Conservation (phyloP, 2,329 filamentous ascomycete species). For the Cladophialophora psammophila region DNA sequence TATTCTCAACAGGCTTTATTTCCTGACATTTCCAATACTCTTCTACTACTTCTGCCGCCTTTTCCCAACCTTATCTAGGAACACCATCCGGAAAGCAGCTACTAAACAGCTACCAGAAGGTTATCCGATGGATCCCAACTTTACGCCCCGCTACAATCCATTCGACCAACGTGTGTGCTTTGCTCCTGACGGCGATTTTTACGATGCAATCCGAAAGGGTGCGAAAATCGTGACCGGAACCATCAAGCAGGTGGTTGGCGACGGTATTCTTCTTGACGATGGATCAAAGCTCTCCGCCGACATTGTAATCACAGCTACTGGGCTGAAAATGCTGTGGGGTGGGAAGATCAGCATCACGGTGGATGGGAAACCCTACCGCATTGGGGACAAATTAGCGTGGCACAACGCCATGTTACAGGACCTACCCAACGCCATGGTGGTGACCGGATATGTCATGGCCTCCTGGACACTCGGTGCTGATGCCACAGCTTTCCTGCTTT, state of each 20-base stretch:
- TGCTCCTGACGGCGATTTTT: conserved; percentile 61
- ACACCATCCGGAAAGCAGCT: conserved; percentile 16
- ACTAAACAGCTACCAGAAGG: conserved; percentile 20
- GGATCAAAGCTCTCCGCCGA: conserved; percentile 51
- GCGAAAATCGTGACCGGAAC: conserved; percentile 62
- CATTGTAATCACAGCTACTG: conserved; percentile 54
- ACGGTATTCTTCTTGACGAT: conserved; percentile 57
- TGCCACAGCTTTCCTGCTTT: conserved; percentile 49
- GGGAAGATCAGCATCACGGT: conserved; percentile 48
- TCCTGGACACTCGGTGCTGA: conserved; percentile 56
- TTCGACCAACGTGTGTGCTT: conserved; percentile 80
- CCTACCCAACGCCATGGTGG: conserved; percentile 50
- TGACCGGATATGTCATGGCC: conserved; percentile 54
- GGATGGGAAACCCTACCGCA: conserved; percentile 46
- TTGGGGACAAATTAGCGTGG: conserved; percentile 50
- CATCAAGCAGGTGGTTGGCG: conserved; percentile 58
- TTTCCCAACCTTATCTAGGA: conserved; percentile 26
- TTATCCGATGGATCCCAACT: conserved; percentile 66
- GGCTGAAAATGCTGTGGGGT: conserved; percentile 49
- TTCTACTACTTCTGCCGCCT: conserved; percentile 32
- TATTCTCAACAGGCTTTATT: conserved; percentile 28
- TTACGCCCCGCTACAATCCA: conserved; percentile 69
- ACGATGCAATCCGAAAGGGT: conserved; percentile 57
- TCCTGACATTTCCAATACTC: conserved; percentile 19
- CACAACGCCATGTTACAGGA: conserved; percentile 55